A percentile compares a stretch with the other conserved stretches of the same genome.
phyloP scores from a whole-genome alignment of 352 stramenopile species.

The Phytopythium litorale region DNA sequence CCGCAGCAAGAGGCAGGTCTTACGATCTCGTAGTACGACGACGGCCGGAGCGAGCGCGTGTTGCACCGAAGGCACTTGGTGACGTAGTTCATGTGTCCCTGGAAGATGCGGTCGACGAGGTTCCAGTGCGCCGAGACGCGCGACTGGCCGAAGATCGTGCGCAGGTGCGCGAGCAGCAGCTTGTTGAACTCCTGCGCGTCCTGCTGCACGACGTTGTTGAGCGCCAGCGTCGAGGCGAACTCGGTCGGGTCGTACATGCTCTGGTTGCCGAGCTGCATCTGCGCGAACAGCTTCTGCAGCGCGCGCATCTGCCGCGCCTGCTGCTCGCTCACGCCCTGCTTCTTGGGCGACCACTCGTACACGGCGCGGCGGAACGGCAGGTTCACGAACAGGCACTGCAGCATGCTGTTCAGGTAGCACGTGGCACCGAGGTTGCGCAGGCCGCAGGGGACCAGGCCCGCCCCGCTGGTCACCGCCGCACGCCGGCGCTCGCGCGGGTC shows the following conservation, averaged over 20 bases:
- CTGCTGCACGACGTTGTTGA: constrained; percentile 85
- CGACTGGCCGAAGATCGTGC: constrained; percentile 72
- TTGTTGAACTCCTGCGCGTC: constrained; percentile 91
- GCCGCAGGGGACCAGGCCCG: constrained; percentile 34
- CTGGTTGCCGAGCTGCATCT: constrained; percentile 77
- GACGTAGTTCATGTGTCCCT: constrained; percentile 81
- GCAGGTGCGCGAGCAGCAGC: constrained; percentile 73
- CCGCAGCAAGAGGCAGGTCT: constrained; percentile 5
- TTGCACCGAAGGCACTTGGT: constrained; percentile 78
- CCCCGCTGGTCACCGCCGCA: background rate
- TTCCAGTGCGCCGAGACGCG: constrained; percentile 47
- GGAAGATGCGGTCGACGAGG: constrained; percentile 73
- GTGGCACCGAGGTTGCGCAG: constrained; percentile 86
- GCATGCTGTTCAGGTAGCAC: constrained; percentile 88
- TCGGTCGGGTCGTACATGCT: constrained; percentile 71
- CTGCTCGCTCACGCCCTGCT: constrained; percentile 34
- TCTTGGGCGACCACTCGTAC: constrained; percentile 76
- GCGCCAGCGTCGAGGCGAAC: constrained; percentile 69
- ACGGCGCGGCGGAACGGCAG: constrained; percentile 65
- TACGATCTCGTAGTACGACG: constrained; percentile 83
- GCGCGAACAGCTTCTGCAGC: constrained; percentile 79
- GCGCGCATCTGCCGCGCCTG: constrained; percentile 71
- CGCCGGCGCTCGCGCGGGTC: constrained; percentile 60
- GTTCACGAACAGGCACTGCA: constrained; percentile 82
- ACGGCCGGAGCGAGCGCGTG: constrained; percentile 54